phyloP scores from a whole-genome alignment of 768 basidiomycete species.

The Dacryopinax primogenitus region DNA sequence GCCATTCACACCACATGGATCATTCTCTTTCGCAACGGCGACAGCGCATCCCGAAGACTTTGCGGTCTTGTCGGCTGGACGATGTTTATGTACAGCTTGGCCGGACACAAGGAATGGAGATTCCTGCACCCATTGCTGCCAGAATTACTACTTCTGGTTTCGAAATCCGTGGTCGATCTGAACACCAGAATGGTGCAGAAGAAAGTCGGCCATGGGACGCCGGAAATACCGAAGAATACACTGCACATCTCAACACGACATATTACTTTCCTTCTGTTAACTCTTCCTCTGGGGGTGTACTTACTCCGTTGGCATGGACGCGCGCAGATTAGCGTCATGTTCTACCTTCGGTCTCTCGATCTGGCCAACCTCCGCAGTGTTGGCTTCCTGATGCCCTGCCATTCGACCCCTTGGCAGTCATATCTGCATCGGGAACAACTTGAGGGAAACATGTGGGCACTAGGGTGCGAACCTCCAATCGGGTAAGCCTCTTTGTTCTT shows the following conservation, averaged over 20 bases:
- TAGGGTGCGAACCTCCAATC: slow-evolving; percentile 89
- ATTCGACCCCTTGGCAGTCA: slow-evolving; percentile 87
- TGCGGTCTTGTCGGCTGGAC: slow-evolving; percentile 48
- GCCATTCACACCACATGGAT: slow-evolving; percentile 47
- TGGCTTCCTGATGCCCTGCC: slow-evolving; percentile 89
- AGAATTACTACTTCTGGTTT: slow-evolving; percentile 62
- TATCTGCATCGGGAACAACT: slow-evolving; percentile 65
- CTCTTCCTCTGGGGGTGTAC: slow-evolving; percentile 54
- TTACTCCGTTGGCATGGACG: slow-evolving; percentile 61
- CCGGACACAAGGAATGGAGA: slow-evolving; percentile 95
- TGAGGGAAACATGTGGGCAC: slow-evolving; percentile 54
- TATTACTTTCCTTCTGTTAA: slow-evolving; percentile 37
- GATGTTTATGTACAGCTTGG: slow-evolving; percentile 53
- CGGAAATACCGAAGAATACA: slow-evolving; percentile 13
- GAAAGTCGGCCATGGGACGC: background rate
- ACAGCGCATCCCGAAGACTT: slow-evolving; percentile 24
- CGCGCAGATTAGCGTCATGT: slow-evolving; percentile 65
- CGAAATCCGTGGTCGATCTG: slow-evolving; percentile 54
- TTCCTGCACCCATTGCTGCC: slow-evolving; percentile 90
- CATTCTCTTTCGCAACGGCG: background rate
- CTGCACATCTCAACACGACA: slow-evolving; percentile 29
- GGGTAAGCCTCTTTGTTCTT: slow-evolving; percentile 38
- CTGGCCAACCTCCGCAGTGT: slow-evolving; percentile 39
- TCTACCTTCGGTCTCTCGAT: slow-evolving; percentile 48
- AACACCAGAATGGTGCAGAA: slow-evolving; percentile 11